phyloP scores from a whole-genome alignment of 139 green algal genomes.

The Micractinium sp. region DNA sequence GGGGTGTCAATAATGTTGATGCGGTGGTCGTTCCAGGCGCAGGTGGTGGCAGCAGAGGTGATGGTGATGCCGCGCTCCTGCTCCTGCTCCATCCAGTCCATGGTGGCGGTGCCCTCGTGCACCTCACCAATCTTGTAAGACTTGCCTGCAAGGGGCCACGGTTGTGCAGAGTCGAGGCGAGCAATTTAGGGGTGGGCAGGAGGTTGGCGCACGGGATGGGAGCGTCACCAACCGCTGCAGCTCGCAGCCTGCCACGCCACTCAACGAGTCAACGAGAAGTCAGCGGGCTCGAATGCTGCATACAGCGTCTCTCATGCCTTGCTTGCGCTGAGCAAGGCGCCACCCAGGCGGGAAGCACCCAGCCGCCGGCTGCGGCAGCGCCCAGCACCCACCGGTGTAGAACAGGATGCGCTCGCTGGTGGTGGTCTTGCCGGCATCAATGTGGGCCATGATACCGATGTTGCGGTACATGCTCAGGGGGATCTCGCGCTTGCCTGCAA shows the following conservation, averaged over 20 bases:
- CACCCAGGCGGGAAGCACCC: not conserved
- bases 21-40: slow-evolving; percentile 94
- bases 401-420: slow-evolving; percentile 98
- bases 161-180: not conserved
- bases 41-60: slow-evolving; percentile 97
- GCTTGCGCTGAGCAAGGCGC: not conserved
- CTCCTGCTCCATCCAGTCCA: slow-evolving; percentile 97
- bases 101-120: slow-evolving; percentile 98
- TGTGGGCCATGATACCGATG: slow-evolving; percentile 99
- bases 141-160: slow-evolving; percentile 64
- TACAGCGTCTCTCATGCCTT: not conserved
- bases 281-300: not conserved
- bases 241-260: not conserved
- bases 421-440: slow-evolving; percentile 97
- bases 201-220: not conserved
- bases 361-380: not conserved
- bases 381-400: slow-evolving; percentile 83
- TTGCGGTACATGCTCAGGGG: slow-evolving; percentile 96
- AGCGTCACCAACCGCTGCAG: too few relatives aligned
- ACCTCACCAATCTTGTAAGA: slow-evolving; percentile 99
- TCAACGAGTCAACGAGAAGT: not conserved
- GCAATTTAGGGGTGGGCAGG: not conserved
- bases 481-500: slow-evolving; percentile 41
- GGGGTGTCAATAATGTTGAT: slow-evolving; percentile 99
- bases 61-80: slow-evolving; percentile 99